phyloP scores from a whole-genome alignment of 257 asterid genomes.

The Capsicum pubescens region DNA sequence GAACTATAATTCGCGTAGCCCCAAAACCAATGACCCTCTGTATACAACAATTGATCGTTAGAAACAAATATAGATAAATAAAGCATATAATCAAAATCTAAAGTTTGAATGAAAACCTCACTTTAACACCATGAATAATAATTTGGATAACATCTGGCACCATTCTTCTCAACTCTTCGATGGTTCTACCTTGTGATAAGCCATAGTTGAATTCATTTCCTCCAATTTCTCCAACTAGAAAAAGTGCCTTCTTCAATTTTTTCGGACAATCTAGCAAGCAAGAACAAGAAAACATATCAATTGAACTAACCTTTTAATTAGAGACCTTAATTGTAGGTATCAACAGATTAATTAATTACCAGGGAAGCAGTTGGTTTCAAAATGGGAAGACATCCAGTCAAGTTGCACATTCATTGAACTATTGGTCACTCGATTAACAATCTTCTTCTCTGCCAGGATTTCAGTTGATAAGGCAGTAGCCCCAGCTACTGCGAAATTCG shows the following conservation, averaged over 20 bases:
- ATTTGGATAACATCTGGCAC: conserved; percentile 32
- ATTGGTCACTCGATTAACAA: conserved; percentile 18
- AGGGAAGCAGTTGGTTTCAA: neutral
- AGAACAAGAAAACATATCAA: neutral
- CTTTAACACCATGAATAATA: conserved; percentile 30
- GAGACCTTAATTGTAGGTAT: no score
- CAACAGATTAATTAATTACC: neutral
- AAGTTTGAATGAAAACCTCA: neutral
- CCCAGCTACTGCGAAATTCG: conserved; percentile 37
- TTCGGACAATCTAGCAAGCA: neutral
- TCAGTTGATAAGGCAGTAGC: conserved; percentile 32
- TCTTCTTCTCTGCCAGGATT: conserved; percentile 20
- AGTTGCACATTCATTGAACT: conserved; percentile 35
- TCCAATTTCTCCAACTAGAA: conserved; percentile 43
- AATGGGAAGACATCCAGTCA: conserved; percentile 36
- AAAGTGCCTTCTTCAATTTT: neutral
- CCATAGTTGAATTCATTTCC: conserved; percentile 30
- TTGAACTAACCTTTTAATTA: neutral
- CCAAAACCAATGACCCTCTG: conserved; percentile 36
- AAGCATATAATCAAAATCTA: no score
- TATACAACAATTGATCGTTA: neutral
- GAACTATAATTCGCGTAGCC: conserved; percentile 24
- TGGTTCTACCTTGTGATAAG: conserved; percentile 33
- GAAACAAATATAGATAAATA: neutral
- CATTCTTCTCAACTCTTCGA: conserved; percentile 27